A percentile compares a stretch with the other conserved stretches of the same genome.
Conservation (phyloP, 371 early-diverging fungal species). For the Parasitella parasitica region DNA sequence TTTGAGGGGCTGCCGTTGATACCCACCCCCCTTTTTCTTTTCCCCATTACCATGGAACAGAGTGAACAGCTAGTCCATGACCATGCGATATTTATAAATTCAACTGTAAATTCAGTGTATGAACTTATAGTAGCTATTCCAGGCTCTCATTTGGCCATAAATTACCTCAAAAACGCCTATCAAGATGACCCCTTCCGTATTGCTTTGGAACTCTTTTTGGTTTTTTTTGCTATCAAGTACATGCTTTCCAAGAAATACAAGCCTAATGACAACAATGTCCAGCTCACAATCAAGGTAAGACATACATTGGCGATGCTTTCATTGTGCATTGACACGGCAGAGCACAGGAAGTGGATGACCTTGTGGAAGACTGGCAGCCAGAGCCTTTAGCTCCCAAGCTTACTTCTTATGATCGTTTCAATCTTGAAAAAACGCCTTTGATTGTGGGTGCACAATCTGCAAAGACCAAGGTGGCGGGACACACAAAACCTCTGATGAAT, state of each 20-base stretch:
- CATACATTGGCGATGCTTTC: no score
- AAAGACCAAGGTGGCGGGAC: slow-evolving; percentile 54
- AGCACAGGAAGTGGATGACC: slow-evolving; percentile 66
- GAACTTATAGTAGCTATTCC: slow-evolving; percentile 62
- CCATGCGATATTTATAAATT: slow-evolving; percentile 46
- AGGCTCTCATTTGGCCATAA: slow-evolving; percentile 74
- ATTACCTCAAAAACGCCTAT: slow-evolving; percentile 90
- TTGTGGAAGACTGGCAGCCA: slow-evolving; percentile 95
- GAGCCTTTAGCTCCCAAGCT: slow-evolving; percentile 88
- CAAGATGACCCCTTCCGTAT: slow-evolving; percentile 96
- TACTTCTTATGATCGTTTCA: slow-evolving; percentile 70
- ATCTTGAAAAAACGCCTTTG: slow-evolving; percentile 79
- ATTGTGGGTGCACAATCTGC: slow-evolving; percentile 70
- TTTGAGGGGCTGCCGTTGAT: not conserved
- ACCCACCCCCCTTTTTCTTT: not conserved
- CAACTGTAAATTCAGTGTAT: slow-evolving; percentile 45
- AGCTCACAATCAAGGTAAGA: slow-evolving; percentile 80
- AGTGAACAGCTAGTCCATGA: slow-evolving; percentile 23
- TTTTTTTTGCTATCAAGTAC: slow-evolving; percentile 90
- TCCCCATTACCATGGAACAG: not conserved
- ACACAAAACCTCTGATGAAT: slow-evolving; percentile 69
- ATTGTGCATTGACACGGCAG: not conserved
- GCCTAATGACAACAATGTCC: slow-evolving; percentile 79
- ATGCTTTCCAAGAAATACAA: slow-evolving; percentile 84
- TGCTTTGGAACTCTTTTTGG: slow-evolving; percentile 81